Evolutionary conservation across 352 stramenopile species (phyloP).

Genomic region (Pythium phragmiticola): DNA sequence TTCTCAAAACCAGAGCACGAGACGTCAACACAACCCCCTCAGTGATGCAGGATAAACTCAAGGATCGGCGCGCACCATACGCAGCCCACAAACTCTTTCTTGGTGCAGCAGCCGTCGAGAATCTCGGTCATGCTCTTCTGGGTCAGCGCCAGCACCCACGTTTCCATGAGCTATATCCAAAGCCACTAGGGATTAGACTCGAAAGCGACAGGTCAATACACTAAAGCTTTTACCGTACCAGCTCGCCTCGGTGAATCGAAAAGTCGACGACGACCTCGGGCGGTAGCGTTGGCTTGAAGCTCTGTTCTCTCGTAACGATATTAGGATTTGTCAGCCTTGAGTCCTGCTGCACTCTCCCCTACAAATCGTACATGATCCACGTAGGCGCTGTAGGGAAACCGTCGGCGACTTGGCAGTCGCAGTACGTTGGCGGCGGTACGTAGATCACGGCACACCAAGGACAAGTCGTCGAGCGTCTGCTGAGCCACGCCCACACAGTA

Average conservation of each 20-base stretch:
- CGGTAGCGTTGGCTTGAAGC: slow-evolving; percentile 70
- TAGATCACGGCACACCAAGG: slow-evolving; percentile 58
- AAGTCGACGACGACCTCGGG: slow-evolving; percentile 81
- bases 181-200: background rate
- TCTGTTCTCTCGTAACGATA: slow-evolving; percentile 26
- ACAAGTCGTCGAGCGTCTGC: slow-evolving; percentile 46
- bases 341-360: too few species aligned
- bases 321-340: background rate
- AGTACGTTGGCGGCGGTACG: slow-evolving; percentile 70
- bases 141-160: slow-evolving; percentile 55
- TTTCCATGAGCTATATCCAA: slow-evolving; percentile 58
- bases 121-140: slow-evolving; percentile 56
- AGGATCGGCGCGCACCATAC: slow-evolving; percentile 52
- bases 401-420: slow-evolving; percentile 64
- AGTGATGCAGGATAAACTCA: background rate
- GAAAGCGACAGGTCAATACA: too few species aligned
- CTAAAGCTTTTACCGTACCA: slow-evolving; percentile 35
- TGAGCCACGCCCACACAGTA: slow-evolving; percentile 53
- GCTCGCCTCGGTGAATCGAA: slow-evolving; percentile 74
- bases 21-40: background rate
- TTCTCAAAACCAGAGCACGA: slow-evolving; percentile 22
- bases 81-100: slow-evolving; percentile 78
- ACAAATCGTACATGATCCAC: slow-evolving; percentile 65
- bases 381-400: slow-evolving; percentile 80
- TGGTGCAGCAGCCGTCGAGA: slow-evolving; percentile 60